Evolutionary conservation across 1,284 basidiomycete species (phyloP), one percentile per base, ranked within the genome.

Genomic region (Ceratobasidium sp.): DNA sequence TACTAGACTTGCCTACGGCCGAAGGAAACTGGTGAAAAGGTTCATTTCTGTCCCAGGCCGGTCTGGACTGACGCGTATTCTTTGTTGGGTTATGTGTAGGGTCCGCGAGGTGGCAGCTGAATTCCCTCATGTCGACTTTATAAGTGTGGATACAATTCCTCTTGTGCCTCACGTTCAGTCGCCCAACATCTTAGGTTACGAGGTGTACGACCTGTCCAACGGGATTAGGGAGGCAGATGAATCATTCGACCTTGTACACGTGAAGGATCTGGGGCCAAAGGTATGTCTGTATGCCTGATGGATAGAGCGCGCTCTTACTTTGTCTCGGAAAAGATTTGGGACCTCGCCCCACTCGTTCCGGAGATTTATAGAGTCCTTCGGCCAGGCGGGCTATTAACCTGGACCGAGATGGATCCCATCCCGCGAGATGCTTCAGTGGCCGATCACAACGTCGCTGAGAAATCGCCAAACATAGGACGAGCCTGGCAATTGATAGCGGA

Each of bases 81-180:
- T n/a, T n/a, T n/a, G n/a, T n/a, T n/a, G n/a, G n/a, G n/a, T 11
- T 49, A n/a, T 16, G 18, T 43, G 7, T 8, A 69, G 66, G 54
- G 66, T 69, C 47, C 41, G 52, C n/a, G 54, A 58, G 23, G 58
- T 69, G 54, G 66, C 54, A 18, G 32, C 18, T 11, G 66, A 69
- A 32, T 58, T 69, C 32, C 66, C 52, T 9, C 52, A 69, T 23
- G 66, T 69, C 16, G 54, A 69, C 58, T 69, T 57, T 69, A 69
- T 54, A 28, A 69, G 66, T 43, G 66, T 69, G 14, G 66, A 69
- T 30, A 69, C 41, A 18, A 54, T 54, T 1, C 66, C 66, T 28
- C 66, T 69, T 21, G 66, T 69, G 4, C 66, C 66, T 18, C 66
- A 69, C 18, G 7, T 54, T 46, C 66, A 43, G 44, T 35, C 6